Evolutionary conservation across 2,329 filamentous ascomycete species (phyloP).

Genomic region (Fusarium austroafricanum): DNA sequence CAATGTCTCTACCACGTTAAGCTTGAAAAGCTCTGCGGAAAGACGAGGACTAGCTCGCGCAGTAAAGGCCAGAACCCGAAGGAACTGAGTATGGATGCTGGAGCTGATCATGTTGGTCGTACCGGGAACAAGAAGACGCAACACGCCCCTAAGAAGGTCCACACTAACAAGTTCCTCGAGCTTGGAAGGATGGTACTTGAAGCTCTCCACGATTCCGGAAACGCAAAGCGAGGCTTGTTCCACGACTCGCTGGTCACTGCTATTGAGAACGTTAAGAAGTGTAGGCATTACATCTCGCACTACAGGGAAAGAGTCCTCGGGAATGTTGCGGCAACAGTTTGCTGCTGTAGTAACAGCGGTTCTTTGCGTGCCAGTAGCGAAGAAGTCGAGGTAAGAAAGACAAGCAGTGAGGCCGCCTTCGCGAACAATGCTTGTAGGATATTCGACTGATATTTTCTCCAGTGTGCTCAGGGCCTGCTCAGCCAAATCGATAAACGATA

Average conservation of each 20-base stretch:
- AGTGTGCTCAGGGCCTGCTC: conserved; percentile 97
- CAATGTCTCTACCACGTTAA: conserved; percentile 96
- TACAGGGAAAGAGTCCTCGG: conserved; percentile 90
- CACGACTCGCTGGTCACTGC: conserved; percentile 95
- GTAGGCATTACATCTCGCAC: conserved; percentile 97
- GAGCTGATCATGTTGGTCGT: conserved; percentile 95
- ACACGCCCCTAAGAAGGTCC: conserved; percentile 84
- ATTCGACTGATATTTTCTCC: conserved; percentile 97
- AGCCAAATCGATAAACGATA: conserved; percentile 95
- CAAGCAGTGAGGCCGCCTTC: conserved; percentile 97
- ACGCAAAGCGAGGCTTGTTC: conserved; percentile 97
- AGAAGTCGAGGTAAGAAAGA: conserved; percentile 95
- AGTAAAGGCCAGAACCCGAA: conserved; percentile 90
- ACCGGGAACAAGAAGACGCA: conserved; percentile 89
- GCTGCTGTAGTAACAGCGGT: conserved; percentile 97
- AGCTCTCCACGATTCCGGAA: conserved; percentile 95
- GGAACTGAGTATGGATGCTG: conserved; percentile 95
- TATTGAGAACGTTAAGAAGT: conserved; percentile 87
- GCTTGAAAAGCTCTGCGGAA: conserved; percentile 90
- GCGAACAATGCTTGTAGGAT: conserved; percentile 92
- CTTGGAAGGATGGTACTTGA: conserved; percentile 87
- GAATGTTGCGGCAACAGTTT: conserved; percentile 97
- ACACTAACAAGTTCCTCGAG: conserved; percentile 93
- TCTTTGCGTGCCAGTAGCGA: conserved; percentile 94
- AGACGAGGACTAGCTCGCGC: conserved; percentile 88